These are phyloP conservation scores for Hypoxylon subgilvum DNA, from an alignment of 495 filamentous ascomycete species.

Conservation along the genomic window DNA sequence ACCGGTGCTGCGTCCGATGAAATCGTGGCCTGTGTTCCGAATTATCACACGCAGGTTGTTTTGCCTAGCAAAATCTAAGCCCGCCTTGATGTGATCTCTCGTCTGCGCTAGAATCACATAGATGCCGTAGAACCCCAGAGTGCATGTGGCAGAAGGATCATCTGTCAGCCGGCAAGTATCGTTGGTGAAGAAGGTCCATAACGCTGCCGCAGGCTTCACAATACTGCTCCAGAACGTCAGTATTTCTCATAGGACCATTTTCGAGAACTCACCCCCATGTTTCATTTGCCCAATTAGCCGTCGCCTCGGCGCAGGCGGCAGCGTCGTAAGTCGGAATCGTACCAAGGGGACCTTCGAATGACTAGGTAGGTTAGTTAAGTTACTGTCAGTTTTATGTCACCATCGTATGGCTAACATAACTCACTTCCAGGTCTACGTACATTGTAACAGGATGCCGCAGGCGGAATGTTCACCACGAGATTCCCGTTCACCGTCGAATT, in stretches of 20 bases:
- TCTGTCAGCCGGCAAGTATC: conserved; percentile 59
- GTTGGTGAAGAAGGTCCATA: conserved; percentile 57
- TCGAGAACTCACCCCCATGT: conserved; percentile 44
- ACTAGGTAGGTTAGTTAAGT: conserved; percentile 17
- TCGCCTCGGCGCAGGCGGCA: conserved; percentile 43
- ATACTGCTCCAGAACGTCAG: conserved; percentile 35
- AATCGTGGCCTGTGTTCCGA: conserved; percentile 70
- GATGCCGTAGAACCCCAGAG: conserved; percentile 61
- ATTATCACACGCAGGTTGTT: conserved; percentile 67
- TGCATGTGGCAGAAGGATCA: conserved; percentile 57
- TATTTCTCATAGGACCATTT: not conserved
- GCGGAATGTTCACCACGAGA: conserved; percentile 46
- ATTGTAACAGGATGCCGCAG: conserved; percentile 49
- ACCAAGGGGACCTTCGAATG: conserved; percentile 48
- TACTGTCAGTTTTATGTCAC: no score
- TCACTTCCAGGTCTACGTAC: conserved; percentile 8
- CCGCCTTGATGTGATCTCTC: conserved; percentile 52
- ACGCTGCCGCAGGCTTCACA: conserved; percentile 46
- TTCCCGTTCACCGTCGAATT: conserved; percentile 51
- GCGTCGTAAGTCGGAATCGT: conserved; percentile 48
- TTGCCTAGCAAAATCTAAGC: conserved; percentile 59
- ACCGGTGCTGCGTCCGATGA: conserved; percentile 63
- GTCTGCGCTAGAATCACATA: conserved; percentile 60
- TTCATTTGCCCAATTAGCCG: conserved; percentile 44
- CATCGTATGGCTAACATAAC: not conserved